A percentile compares a stretch with the other conserved stretches of the same genome.
phyloP scores from a whole-genome alignment of 441 rosid species.

The Kokia cookei region DNA sequence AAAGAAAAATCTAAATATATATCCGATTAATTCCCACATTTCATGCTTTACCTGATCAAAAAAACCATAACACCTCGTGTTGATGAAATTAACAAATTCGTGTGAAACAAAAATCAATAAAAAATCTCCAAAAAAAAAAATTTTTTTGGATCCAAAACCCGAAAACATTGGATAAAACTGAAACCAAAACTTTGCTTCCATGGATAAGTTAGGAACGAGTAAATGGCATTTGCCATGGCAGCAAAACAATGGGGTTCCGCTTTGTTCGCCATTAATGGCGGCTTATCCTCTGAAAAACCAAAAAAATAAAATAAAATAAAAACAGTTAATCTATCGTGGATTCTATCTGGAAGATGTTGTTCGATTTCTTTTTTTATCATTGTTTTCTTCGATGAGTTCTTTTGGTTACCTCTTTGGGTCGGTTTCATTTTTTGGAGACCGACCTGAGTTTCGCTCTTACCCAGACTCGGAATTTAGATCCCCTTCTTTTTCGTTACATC shows the following conservation, averaged over 20 bases:
- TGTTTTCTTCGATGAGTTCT: background rate
- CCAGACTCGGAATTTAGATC: slow-evolving; percentile 18
- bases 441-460: slow-evolving; percentile 5
- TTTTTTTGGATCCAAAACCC: no score
- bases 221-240: background rate
- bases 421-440: slow-evolving; percentile 6
- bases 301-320: slow-evolving; percentile 6
- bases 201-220: background rate
- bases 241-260: background rate
- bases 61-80: no score
- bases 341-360: background rate
- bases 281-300: slow-evolving; percentile 18
- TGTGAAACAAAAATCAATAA: no score
- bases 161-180: background rate
- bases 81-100: no score
- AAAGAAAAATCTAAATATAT: no score
- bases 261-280: slow-evolving; percentile 51
- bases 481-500: background rate
- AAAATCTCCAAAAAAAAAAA: no score
- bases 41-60: no score
- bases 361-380: background rate
- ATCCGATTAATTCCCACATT: no score
- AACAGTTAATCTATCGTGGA: background rate
- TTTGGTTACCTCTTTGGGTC: background rate
- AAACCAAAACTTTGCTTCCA: background rate